Base-by-base conservation (phyloP, 805 yeast species). In the Wickerhamiella cacticola region DNA sequence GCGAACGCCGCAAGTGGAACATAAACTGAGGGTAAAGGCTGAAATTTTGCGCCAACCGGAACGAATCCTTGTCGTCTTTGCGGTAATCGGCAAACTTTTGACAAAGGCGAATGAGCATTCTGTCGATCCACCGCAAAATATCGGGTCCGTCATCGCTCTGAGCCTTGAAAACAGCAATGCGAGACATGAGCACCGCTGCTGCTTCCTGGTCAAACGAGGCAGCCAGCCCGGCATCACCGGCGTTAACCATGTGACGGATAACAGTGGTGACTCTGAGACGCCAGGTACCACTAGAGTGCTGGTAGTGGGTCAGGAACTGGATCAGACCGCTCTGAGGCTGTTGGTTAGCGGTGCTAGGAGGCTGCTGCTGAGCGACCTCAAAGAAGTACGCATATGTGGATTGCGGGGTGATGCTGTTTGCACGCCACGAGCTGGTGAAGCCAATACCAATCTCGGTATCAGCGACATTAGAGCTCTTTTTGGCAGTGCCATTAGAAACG, bases 191-290 rank as follows among this genome's bases (percentile, higher is more conserved):
- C 1, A 88, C 96, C 13, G 96, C 94, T 2, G 98, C 96, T 10
- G 96, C 95, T 66, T 92, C 97, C 71, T 92, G 97, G 67, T 92
- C 99, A 64, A 92, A 92, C n/a, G 92, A 72, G 24, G 69, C 69
- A 3, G 74, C 70, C 49, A 75, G 68, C 26, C 67, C 67, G 23
- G 81, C 75, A 49, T 72, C 73, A 34, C 80, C 80, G 39, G 75
- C 71, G 48, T 76, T 73, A 16, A 72, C 64, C 54, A 76, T 59
- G 52, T 68, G 67, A 42, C 78, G 70, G 13, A 72, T 71, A 24
- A 92, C 72, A 0, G 97, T 92, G 19, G 98, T 89, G 29, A 92
- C 96, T 57, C 96, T 77, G 51, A 85, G 70, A 59, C 96, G 76
- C 61, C 76, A 82, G 10, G 89, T 75, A 50, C 98, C 98, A 24